Conservation (phyloP, 208 protist species). For the Trypanosoma brucei region DNA sequence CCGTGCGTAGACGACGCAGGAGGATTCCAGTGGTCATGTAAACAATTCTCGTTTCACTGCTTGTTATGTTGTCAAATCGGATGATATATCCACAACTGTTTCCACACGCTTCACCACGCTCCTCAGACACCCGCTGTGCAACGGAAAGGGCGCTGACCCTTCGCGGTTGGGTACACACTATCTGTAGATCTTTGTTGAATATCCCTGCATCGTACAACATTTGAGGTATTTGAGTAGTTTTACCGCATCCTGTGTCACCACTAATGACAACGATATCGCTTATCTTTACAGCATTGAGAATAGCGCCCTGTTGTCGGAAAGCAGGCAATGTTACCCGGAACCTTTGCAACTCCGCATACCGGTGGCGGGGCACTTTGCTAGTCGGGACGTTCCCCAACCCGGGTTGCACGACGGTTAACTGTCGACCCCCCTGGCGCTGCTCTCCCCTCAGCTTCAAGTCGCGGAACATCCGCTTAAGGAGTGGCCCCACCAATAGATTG, state of each 20-base stretch:
- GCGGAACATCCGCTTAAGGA: constrained; percentile 45
- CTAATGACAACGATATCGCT: constrained; percentile 85
- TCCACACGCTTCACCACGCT: constrained; percentile 79
- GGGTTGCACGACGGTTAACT: constrained; percentile 37
- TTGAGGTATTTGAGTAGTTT: constrained; percentile 95
- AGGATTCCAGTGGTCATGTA: constrained; percentile 99
- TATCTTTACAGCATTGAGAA: constrained; percentile 49
- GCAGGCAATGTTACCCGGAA: constrained; percentile 63
- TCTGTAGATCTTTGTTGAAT: constrained; percentile 42
- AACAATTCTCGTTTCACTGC: constrained; percentile 90
- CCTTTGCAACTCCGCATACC: constrained; percentile 33
- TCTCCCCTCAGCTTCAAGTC: constrained; percentile 21
- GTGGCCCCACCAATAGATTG: constrained; percentile 20
- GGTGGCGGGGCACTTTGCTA: constrained; percentile 6
- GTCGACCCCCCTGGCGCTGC: not conserved
- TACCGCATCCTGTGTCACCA: constrained; percentile 97
- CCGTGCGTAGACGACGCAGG: constrained; percentile 93
- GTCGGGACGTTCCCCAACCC: constrained; percentile 32
- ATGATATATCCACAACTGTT: constrained; percentile 88
- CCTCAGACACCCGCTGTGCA: constrained; percentile 81
- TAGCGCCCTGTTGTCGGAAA: constrained; percentile 40
- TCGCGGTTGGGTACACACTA: constrained; percentile 89
- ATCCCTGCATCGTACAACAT: constrained; percentile 64
- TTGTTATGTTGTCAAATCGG: constrained; percentile 81
- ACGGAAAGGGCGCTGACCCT: constrained; percentile 90